phyloP scores from a whole-genome alignment of 805 yeast species.

The Candida loeiensis region DNA sequence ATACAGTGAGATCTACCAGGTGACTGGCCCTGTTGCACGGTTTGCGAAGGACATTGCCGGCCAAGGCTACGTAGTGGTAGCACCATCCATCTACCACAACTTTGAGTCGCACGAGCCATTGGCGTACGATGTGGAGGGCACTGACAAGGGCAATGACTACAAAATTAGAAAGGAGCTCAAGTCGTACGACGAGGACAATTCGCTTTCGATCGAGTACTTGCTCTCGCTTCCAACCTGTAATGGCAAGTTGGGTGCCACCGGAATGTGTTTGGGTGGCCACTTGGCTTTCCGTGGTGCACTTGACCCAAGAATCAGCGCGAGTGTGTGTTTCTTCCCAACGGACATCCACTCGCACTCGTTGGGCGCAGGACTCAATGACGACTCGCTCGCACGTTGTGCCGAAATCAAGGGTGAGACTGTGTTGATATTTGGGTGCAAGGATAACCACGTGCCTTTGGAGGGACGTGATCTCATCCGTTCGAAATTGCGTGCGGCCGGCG shows the following conservation, averaged over 20 bases:
- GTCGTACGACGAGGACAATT: constrained; percentile 75
- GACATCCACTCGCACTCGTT: constrained; percentile 69
- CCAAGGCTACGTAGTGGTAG: constrained; percentile 75
- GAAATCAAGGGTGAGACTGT: constrained; percentile 59
- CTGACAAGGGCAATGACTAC: constrained; percentile 68
- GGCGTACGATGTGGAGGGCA: constrained; percentile 68
- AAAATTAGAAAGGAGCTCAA: constrained; percentile 63
- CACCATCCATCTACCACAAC: constrained; percentile 77
- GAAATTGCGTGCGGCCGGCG: constrained; percentile 53
- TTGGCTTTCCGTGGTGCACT: constrained; percentile 68
- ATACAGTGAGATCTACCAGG: constrained; percentile 79
- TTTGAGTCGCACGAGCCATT: constrained; percentile 62
- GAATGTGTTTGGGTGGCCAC: constrained; percentile 87
- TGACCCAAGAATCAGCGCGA: constrained; percentile 60
- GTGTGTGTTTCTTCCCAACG: constrained; percentile 76
- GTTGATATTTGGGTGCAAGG: constrained; percentile 73
- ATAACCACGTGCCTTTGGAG: constrained; percentile 73
- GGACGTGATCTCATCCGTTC: constrained; percentile 72
- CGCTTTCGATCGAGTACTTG: constrained; percentile 60
- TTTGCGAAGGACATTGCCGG: constrained; percentile 77
- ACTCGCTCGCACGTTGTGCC: constrained; percentile 55
- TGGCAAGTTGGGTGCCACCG: constrained; percentile 76
- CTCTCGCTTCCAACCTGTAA: constrained; percentile 56
- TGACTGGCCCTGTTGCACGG: constrained; percentile 75
- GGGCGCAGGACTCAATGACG: constrained; percentile 63